Conservation (phyloP, 2,329 filamentous ascomycete species). For the Rhinocladiella similis region DNA sequence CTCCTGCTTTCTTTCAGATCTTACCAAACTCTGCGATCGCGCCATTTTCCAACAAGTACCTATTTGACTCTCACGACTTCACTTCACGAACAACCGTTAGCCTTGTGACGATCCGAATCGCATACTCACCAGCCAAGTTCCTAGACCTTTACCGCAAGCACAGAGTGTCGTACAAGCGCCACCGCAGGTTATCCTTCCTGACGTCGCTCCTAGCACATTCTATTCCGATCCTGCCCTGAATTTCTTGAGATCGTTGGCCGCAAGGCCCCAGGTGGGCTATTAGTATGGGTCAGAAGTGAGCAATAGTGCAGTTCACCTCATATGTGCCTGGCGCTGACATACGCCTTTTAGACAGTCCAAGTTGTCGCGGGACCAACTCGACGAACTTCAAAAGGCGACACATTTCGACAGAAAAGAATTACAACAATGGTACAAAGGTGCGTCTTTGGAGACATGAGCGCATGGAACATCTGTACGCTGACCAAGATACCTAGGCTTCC, state of each 20-base stretch:
- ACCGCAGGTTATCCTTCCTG: conserved; percentile 1
- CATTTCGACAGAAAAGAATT: conserved; percentile 99
- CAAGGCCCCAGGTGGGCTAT: conserved; percentile 18
- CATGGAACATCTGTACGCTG: conserved; percentile 2
- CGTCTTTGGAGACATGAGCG: conserved; percentile 30
- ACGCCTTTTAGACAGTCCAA: conserved; percentile 78
- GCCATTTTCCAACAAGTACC: neutral
- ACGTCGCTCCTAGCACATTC: conserved; percentile 2
- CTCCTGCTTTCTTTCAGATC: neutral
- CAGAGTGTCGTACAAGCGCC: conserved; percentile 2
- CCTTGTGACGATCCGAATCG: neutral
- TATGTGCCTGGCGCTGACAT: neutral
- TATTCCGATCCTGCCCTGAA: conserved; percentile 1
- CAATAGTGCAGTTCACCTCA: neutral
- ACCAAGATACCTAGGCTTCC: conserved; percentile 47
- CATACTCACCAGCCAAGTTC: neutral
- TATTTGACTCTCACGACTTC: neutral
- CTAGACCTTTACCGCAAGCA: neutral
- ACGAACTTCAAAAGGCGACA: conserved; percentile 92
- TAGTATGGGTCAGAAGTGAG: conserved; percentile 28
- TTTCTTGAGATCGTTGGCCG: conserved; percentile 13
- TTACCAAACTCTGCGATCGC: neutral
- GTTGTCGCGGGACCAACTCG: conserved; percentile 92
- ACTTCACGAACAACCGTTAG: neutral
- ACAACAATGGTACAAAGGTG: conserved; percentile 99